Base-by-base conservation (phyloP, 352 stramenopile species). In the Salisapilia sapeloensis region DNA sequence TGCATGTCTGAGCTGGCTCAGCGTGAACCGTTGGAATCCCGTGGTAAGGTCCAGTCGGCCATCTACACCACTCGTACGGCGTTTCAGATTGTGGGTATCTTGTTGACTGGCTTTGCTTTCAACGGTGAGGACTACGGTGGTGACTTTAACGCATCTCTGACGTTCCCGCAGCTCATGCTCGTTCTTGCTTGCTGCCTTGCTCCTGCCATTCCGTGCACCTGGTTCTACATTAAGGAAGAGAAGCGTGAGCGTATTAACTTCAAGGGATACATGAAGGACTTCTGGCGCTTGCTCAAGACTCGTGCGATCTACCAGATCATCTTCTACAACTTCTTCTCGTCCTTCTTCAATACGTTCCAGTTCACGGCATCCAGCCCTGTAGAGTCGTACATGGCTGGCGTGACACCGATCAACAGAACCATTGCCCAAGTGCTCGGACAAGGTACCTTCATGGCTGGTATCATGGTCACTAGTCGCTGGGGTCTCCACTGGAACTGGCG, bases 401-500 rank as follows among this genome's bases (percentile, higher is more conserved):
- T 43, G n/a, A 44, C 34, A 13, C 42, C 35, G 6, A 39, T 44
- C 18, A 49, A 49, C 42, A 43, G 30, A 18, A 49, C 35, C 12
- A 12, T 49, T 10, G 31, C 24, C n/a, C 31, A 42, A 13, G 41
- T 41, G 11, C 26, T 42, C 15, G n/a, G n/a, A n/a, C n/a, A n/a
- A n/a, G n/a, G n/a, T n/a, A n/a, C n/a, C n/a, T n/a, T n/a, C n/a
- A 35, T 41, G 29, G 8, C 32, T 2, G 33, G 40, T 0, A 25
- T 42, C 4, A 42, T 32, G 20, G 24, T 48, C 16, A 35, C 22
- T 9, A 61, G 70, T 29, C 57, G 51, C 13, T 60, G 57, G 24
- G 44, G 78, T 18, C 38, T 86, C 25, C 60, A 75, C 15, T 51
- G 48, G 24, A 75, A 61, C 29, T 87, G 67, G 67, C 64, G 69